phyloP scores from a whole-genome alignment of 2,329 filamentous ascomycete species.

The Aspergillus ibericus region DNA sequence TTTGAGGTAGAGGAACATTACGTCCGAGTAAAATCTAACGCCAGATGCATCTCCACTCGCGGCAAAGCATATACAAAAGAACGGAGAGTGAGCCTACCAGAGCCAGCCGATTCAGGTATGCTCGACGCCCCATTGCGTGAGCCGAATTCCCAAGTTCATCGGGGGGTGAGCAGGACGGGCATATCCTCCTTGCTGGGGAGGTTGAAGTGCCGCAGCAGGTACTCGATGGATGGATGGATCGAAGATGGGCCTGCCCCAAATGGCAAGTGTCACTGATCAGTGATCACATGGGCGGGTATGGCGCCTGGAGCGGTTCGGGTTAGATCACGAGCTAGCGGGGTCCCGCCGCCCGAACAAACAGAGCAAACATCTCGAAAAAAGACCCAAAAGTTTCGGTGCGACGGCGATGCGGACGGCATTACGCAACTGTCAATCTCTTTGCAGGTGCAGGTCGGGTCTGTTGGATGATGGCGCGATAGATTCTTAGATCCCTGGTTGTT shows the following conservation, averaged over 20 bases:
- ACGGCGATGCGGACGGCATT: slow-evolving; percentile 13
- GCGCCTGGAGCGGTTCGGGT: slow-evolving; percentile 22
- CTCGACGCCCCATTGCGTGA: slow-evolving; percentile 44
- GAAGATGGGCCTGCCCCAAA: background rate
- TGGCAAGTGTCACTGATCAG: slow-evolving; percentile 1
- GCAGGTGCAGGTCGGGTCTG: slow-evolving; percentile 15
- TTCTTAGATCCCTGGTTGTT: background rate
- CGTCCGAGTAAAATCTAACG: background rate
- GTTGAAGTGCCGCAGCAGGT: background rate
- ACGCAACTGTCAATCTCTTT: slow-evolving; percentile 15
- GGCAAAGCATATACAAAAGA: slow-evolving; percentile 3
- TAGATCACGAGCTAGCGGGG: slow-evolving; percentile 33
- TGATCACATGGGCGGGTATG: slow-evolving; percentile 17
- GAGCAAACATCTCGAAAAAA: slow-evolving; percentile 38
- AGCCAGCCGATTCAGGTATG: slow-evolving; percentile 47
- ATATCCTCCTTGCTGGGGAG: background rate
- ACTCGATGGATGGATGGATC: background rate
- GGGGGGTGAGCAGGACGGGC: background rate
- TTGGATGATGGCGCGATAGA: slow-evolving; percentile 23
- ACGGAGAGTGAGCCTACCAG: slow-evolving; percentile 39
- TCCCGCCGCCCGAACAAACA: slow-evolving; percentile 30
- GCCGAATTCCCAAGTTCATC: background rate
- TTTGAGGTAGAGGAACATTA: background rate
- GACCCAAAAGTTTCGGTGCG: slow-evolving; percentile 33
- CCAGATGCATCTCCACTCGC: background rate